These are phyloP conservation scores for Phytopythium cucurbitacearum DNA, from an alignment of 352 stramenopile genomes.

Conservation along the genomic window DNA sequence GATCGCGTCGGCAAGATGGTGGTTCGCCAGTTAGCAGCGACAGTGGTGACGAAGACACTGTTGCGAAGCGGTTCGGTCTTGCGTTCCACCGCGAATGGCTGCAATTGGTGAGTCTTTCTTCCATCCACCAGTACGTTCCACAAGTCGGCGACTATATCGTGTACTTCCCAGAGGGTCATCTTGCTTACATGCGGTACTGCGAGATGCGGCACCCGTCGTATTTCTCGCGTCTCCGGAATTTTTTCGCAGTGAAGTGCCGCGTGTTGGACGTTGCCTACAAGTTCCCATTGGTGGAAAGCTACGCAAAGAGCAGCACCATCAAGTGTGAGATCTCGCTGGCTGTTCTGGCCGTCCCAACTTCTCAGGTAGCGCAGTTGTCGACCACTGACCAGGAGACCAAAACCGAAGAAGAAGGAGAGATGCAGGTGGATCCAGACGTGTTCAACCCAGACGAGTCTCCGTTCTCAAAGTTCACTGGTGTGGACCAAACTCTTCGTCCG, in stretches of 20 bases:
- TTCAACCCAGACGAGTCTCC: slow-evolving; percentile 35
- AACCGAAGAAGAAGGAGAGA: slow-evolving; percentile 31
- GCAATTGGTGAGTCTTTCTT: slow-evolving; percentile 41
- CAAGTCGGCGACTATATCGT: slow-evolving; percentile 80
- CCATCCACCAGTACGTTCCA: slow-evolving; percentile 69
- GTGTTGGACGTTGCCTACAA: slow-evolving; percentile 73
- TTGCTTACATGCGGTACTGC: slow-evolving; percentile 35
- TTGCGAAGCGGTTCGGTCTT: slow-evolving; percentile 60
- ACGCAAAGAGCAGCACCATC: slow-evolving; percentile 52
- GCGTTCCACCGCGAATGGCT: slow-evolving; percentile 79
- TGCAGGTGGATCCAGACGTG: slow-evolving; percentile 8
- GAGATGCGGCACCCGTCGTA: slow-evolving; percentile 40
- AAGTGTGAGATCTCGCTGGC: slow-evolving; percentile 68
- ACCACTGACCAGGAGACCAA: slow-evolving; percentile 28
- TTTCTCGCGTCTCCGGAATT: slow-evolving; percentile 43
- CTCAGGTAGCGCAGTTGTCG: slow-evolving; percentile 15
- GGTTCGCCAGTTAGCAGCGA: slow-evolving; percentile 3
- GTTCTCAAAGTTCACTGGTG: slow-evolving; percentile 67
- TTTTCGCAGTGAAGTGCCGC: slow-evolving; percentile 71
- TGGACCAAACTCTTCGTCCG: slow-evolving; percentile 52
- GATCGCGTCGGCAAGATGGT: not conserved
- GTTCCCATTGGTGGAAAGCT: slow-evolving; percentile 60
- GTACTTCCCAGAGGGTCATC: slow-evolving; percentile 78
- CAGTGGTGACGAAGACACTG: slow-evolving; percentile 21
- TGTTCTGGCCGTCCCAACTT: slow-evolving; percentile 51